Evolutionary conservation across 306 rosid species (phyloP).

Genomic region (Casuarina glauca): DNA sequence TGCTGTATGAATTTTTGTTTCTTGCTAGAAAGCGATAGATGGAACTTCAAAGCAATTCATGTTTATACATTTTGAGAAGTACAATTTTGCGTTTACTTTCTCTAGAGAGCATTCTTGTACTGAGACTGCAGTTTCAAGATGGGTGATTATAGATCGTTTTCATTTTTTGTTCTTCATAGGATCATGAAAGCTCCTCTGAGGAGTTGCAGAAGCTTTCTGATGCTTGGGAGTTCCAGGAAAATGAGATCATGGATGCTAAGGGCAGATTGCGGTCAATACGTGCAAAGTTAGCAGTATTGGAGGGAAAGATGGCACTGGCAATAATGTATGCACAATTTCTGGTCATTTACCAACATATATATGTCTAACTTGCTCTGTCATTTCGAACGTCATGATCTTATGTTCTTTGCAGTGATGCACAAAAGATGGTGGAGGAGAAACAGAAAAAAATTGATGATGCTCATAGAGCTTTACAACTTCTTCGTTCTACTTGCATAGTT

Average conservation of each 20-base stretch:
- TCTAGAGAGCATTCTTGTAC: conserved; percentile 13
- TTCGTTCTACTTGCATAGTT: conserved; percentile 58
- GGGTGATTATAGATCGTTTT: conserved; percentile 8
- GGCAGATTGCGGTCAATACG: conserved; percentile 65
- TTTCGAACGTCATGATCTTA: conserved; percentile 24
- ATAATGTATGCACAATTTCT: conserved; percentile 52
- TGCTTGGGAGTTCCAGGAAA: conserved; percentile 84
- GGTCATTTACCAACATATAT: conserved; percentile 19
- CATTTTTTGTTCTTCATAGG: conserved; percentile 47
- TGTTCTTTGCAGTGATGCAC: conserved; percentile 52
- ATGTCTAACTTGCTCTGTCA: conserved; percentile 3
- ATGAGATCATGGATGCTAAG: conserved; percentile 66
- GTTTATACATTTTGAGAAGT: not conserved
- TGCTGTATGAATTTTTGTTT: conserved; percentile 9
- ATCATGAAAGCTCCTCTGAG: conserved; percentile 49
- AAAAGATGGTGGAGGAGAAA: conserved; percentile 62
- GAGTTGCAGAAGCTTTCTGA: conserved; percentile 56
- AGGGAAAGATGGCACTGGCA: conserved; percentile 84
- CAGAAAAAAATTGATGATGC: conserved; percentile 62
- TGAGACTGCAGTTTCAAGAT: conserved; percentile 1
- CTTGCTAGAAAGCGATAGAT: conserved; percentile 7
- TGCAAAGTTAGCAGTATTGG: conserved; percentile 76
- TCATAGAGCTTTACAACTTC: conserved; percentile 48
- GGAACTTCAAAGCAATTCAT: not conserved
- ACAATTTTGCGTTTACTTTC: not conserved